phyloP scores from a whole-genome alignment of 1,139 yeast species.

The Debaryomyces sp. region DNA sequence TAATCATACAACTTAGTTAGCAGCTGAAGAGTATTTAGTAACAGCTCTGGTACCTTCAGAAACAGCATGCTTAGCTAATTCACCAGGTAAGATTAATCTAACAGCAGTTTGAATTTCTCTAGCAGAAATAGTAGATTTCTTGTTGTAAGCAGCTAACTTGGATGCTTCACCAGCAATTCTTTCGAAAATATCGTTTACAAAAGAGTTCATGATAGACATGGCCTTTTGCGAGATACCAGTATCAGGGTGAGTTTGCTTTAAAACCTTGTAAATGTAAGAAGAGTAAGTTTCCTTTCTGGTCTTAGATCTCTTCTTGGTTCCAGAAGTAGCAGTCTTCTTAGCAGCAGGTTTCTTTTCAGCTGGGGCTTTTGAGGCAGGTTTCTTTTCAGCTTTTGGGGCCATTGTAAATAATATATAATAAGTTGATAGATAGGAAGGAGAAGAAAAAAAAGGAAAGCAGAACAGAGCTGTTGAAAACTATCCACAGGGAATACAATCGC shows the following conservation, averaged over 20 bases:
- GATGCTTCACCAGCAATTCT: slow-evolving; percentile 98
- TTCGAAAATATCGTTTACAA: slow-evolving; percentile 94
- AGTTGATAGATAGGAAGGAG: slow-evolving; percentile 61
- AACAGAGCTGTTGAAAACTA: not conserved
- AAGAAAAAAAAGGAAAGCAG: not conserved
- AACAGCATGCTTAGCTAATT: slow-evolving; percentile 98
- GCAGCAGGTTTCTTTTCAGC: slow-evolving; percentile 97
- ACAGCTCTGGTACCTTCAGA: slow-evolving; percentile 99
- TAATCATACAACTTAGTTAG: slow-evolving; percentile 35
- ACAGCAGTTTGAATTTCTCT: slow-evolving; percentile 99
- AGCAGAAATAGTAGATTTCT: slow-evolving; percentile 97
- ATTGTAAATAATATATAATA: slow-evolving; percentile 85
- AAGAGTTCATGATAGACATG: slow-evolving; percentile 98
- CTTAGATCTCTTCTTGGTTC: slow-evolving; percentile 92
- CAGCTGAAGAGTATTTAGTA: slow-evolving; percentile 95
- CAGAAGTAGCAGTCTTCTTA: slow-evolving; percentile 87
- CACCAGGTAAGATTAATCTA: slow-evolving; percentile 99
- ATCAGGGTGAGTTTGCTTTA: slow-evolving; percentile 99
- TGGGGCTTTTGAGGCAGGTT: slow-evolving; percentile 98
- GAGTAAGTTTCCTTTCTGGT: slow-evolving; percentile 99
- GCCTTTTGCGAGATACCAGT: slow-evolving; percentile 99
- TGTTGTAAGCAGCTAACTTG: slow-evolving; percentile 99
- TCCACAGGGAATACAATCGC: not conserved
- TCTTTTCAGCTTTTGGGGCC: slow-evolving; percentile 98
- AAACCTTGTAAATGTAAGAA: slow-evolving; percentile 97